Conservation (phyloP, 768 basidiomycete species). For the Xerocomellus dryophilus region DNA sequence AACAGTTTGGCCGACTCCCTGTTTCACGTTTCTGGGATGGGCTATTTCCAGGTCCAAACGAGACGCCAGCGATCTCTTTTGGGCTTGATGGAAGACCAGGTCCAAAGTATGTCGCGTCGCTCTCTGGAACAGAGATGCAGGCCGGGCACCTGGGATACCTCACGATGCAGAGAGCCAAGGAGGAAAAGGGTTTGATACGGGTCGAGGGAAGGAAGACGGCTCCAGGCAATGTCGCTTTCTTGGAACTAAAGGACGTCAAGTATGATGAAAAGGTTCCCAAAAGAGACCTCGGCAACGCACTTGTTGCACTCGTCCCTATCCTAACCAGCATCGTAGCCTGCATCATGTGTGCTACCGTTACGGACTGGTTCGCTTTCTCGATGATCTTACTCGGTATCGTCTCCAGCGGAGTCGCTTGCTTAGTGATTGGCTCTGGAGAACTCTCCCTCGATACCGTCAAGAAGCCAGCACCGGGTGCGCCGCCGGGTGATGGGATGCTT, state of each 20-base stretch:
- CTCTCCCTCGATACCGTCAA: constrained; percentile 16
- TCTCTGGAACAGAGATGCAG: constrained; percentile 30
- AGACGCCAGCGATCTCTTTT: constrained; percentile 27
- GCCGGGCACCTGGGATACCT: constrained; percentile 33
- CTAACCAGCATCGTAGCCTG: constrained; percentile 22
- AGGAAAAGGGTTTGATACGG: not conserved
- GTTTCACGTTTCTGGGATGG: constrained; percentile 30
- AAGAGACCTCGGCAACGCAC: not conserved
- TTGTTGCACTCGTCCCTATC: constrained; percentile 28
- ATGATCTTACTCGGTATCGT: constrained; percentile 36
- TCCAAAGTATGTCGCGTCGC: constrained; percentile 23
- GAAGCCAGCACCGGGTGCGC: constrained; percentile 24
- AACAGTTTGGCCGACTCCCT: constrained; percentile 31
- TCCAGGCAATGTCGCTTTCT: constrained; percentile 18
- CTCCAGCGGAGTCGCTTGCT: constrained; percentile 30
- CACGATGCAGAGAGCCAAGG: constrained; percentile 17
- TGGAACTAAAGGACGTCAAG: constrained; percentile 23
- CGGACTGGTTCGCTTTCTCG: constrained; percentile 32
- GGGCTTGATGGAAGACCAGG: constrained; percentile 29
- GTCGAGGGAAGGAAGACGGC: constrained; percentile 18
- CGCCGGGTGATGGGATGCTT: constrained; percentile 34
- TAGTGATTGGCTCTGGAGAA: constrained; percentile 31
- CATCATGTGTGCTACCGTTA: constrained; percentile 21
- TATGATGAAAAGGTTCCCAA: constrained; percentile 13
- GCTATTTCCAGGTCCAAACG: constrained; percentile 30